phyloP scores from a whole-genome alignment of 169 alveolate genomes.

The Cryptosporidium meleagridis region DNA sequence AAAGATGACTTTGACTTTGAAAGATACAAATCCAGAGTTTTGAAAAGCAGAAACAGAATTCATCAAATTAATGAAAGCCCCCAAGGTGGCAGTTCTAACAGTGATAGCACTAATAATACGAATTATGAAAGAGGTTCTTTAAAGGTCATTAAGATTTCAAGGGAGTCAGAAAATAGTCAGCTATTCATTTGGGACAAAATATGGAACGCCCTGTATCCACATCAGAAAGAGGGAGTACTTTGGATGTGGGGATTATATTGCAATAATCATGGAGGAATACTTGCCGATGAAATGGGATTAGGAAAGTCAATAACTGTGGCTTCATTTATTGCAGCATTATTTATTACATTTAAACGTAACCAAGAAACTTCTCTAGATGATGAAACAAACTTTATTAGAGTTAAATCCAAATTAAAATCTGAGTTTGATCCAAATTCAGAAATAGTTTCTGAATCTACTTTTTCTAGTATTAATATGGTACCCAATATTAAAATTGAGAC shows the following conservation, averaged over 20 bases:
- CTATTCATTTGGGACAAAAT: slow-evolving; percentile 55
- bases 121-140: neutral
- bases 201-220: slow-evolving; percentile 60
- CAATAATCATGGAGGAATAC: slow-evolving; percentile 79
- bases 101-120: neutral
- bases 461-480: slow-evolving; percentile 54
- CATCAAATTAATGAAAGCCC: neutral
- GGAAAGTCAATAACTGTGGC: slow-evolving; percentile 81
- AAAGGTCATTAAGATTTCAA: slow-evolving; percentile 20
- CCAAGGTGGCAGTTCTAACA: neutral
- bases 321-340: slow-evolving; percentile 63
- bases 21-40: slow-evolving; percentile 4
- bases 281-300: slow-evolving; percentile 85
- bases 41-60: neutral
- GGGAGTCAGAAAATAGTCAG: neutral
- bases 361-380: neutral
- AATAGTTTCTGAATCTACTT: slow-evolving; percentile 64
- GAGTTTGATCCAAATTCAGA: neutral
- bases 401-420: neutral
- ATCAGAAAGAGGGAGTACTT: slow-evolving; percentile 75
- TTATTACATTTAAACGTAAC: slow-evolving; percentile 21
- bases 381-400: neutral
- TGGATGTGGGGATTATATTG: slow-evolving; percentile 77
- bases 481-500: slow-evolving; percentile 61
- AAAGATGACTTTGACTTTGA: slow-evolving; percentile 29